Evolutionary conservation across 139 green algal genomes (phyloP).

Genomic region (Coccomyxa sp.): DNA sequence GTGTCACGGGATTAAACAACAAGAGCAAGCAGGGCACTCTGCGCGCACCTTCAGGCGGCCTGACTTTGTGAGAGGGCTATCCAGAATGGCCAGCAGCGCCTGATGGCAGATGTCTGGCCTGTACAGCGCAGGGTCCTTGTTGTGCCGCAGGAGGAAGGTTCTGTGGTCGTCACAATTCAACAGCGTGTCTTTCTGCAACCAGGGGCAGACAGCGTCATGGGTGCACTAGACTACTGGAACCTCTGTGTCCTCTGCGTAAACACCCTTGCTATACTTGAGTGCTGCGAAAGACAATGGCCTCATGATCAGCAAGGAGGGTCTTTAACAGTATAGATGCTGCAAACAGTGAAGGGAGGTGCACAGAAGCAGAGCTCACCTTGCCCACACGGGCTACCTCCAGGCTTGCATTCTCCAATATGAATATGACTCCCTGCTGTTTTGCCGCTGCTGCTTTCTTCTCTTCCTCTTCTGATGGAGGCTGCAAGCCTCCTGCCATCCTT

Average conservation of each 20-base stretch:
- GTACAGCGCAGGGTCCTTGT: slow-evolving; percentile 82
- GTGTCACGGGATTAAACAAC: not conserved
- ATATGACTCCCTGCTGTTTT: slow-evolving; percentile 66
- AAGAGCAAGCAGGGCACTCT: not conserved
- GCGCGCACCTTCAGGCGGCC: slow-evolving; percentile 52
- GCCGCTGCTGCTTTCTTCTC: slow-evolving; percentile 4
- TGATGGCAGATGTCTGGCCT: slow-evolving; percentile 95
- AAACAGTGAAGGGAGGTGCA: too few relatives aligned
- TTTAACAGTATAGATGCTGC: too few relatives aligned
- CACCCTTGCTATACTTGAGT: too few relatives aligned
- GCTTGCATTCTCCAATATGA: slow-evolving; percentile 90
- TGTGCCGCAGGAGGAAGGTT: slow-evolving; percentile 81
- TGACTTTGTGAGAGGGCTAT: slow-evolving; percentile 94
- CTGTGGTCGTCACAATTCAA: slow-evolving; percentile 97
- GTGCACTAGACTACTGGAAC: too few relatives aligned
- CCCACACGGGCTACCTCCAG: slow-evolving; percentile 92
- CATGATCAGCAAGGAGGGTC: too few relatives aligned
- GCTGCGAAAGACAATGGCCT: too few relatives aligned
- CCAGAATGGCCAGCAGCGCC: slow-evolving; percentile 88
- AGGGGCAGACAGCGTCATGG: not conserved
- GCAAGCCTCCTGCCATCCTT: slow-evolving; percentile 13
- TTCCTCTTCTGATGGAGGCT: slow-evolving; percentile 8
- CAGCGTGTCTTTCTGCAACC: slow-evolving; percentile 67
- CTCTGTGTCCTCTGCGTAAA: too few relatives aligned
- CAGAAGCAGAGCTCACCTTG: slow-evolving; percentile 53